Base-by-base conservation (phyloP, 768 basidiomycete genomes). In the Candolleomyces eurysporus region DNA sequence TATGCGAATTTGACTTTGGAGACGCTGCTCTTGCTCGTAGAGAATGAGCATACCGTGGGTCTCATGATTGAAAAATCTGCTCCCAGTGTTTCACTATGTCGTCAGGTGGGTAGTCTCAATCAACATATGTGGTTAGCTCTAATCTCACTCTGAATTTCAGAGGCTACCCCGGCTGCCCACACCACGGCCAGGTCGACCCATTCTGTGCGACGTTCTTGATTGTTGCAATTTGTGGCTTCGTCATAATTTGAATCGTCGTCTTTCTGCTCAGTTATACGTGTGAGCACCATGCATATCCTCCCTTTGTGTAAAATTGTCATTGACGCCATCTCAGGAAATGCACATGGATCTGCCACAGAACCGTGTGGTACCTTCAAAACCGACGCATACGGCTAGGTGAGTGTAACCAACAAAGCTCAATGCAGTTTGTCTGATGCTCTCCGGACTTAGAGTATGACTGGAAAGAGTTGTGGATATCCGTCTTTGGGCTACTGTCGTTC, bases 171-270 rank as follows among this genome's bases (percentile, higher is more conserved):
- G 76, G 14, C 74, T 89, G 45, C 80, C 86, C 1, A 58, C 69
- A 11, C 67, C 76, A 8, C 67, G 70, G 1, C 58, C 76, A 5
- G 72, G 76, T 9, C 75, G 80, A 54, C 76, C 84, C 1, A 80
- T 81, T 1, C 63, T 87, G 26, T 86, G 85, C 65, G 82, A 86
- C 3, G 59, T 90, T 22, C 67, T 90, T n/a, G 88, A 90, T 68
- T 88, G 85, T 60, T 87, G 84, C 64, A 77, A 87, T 6, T 75
- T 90, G 14, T 90, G 87, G 87, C 70, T 89, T 30, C 83, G 86
- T 17, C 88, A 91, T 64, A 89, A 89, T 67, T 72, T 90, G 32
- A 85, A 89, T 59, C 87, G 82, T 65, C 80, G 76, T 31, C 71
- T 90, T 5, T 85, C 89, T 60, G 79, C 82, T 0, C 73, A 78